Evolutionary conservation across 192 early-diverging fungal genomes (phyloP), one percentile per base, ranked within the genome.

Genomic region (Entomortierella chlamydospora): DNA sequence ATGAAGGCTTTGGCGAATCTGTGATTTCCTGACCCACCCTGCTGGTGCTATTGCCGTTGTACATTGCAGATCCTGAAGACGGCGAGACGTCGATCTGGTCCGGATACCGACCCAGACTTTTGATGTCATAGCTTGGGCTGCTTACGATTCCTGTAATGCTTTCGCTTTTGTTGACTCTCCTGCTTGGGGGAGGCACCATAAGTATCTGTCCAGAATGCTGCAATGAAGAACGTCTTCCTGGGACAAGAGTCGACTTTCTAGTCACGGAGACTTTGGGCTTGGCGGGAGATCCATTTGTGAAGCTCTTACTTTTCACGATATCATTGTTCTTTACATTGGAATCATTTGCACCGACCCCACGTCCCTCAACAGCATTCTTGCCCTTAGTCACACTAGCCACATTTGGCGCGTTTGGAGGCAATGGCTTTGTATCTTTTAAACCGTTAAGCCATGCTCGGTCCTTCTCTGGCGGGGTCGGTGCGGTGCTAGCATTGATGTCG

Each of bases 181-280:
- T 68, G 57, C 10, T 8, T 15, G 31, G 33, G 12, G 67, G 23
- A 28, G 29, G 4, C 0, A 25, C 4, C 1, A 29, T 4, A 22
- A 45, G 37, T 25, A 51, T 17, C 23, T 70, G 68, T 9, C 57
- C 58, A 61, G 58, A 25, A 47, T 70, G 57, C 50, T 43, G 6
- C 39, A 70, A 10, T 5, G 68, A 70, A 0, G 68, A 70, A 1
- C 68, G 58, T 25, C 68, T 60, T 61, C 68, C 68, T 2, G 68
- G 68, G 13, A 70, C 68, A 8, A 70, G n/a, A 11, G 68, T 70
- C 9, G 58, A 45, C 42, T 61, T 61, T 43, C 42, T 61, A 0
- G 41, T 41, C 29, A 12, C 34, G n/a, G 34, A 22, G 10, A 23
- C 25, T 6, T 26, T 33, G 0, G 57, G 34, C 30, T 39, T 33